These are phyloP conservation scores for Aureobasidium lini DNA, from an alignment of 2,329 filamentous ascomycete species.

Conservation along the genomic window DNA sequence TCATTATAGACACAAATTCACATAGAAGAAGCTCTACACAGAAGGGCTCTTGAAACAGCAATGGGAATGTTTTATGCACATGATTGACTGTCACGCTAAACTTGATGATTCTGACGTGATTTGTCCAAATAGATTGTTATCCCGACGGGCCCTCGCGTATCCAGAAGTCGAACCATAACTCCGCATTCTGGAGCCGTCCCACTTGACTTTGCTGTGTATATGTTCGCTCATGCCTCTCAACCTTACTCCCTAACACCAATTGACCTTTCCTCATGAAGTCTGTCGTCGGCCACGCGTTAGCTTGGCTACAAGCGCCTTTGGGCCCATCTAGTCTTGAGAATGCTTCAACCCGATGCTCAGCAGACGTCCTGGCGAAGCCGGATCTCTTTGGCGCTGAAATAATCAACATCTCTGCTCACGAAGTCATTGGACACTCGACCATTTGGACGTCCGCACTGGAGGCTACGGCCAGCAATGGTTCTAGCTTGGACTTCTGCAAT, in stretches of 20 bases:
- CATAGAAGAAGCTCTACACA: conserved; percentile 1
- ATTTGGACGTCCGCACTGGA: background rate
- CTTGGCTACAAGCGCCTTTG: background rate
- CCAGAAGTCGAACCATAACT: background rate
- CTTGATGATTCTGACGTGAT: background rate
- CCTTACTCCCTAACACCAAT: background rate
- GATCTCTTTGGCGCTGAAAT: conserved; percentile 2
- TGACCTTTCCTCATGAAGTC: background rate
- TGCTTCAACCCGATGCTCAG: background rate
- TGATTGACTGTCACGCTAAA: background rate
- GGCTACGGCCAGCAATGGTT: background rate
- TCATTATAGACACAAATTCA: conserved; percentile 1
- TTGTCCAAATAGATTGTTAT: background rate
- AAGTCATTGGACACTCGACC: background rate
- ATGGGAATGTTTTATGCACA: background rate
- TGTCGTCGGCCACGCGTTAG: background rate
- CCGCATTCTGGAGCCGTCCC: background rate
- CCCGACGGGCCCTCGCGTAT: background rate
- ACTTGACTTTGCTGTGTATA: background rate
- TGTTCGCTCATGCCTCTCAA: background rate
- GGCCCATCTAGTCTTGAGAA: background rate
- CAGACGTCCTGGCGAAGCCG: background rate
- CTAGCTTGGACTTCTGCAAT: conserved; percentile 27
- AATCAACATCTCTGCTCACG: background rate
- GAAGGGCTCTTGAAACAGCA: background rate